Evolutionary conservation across 1,284 basidiomycete species (phyloP), one percentile per base, ranked within the genome.

Genomic region (Phellinidium pouzarii): DNA sequence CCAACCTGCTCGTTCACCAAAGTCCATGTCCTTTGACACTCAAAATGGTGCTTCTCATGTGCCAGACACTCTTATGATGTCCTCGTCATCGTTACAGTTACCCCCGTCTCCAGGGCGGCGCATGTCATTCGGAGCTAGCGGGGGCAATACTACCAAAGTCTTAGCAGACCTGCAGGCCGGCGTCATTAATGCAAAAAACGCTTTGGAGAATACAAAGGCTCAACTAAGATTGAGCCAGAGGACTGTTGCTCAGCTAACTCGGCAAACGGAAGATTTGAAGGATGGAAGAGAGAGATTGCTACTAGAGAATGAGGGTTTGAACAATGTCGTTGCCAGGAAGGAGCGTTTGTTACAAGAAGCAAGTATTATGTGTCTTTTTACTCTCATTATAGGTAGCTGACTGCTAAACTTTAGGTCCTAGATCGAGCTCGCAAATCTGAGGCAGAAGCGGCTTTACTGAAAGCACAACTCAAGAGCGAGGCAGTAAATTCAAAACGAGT

Each of bases 241-340:
- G 53, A 83, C 80, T 48, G 84, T 89, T 8, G 85, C 88, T 40
- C 83, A 86, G 65, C 68, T 91, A 41, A 91, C 90, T 34, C 72
- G 89, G 42, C 84, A 87, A 66, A 83, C 81, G 41, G 91, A 94
- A 64, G 91, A 94, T 66, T 68, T 92, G 65, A 91, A 91, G 61
- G 89, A 91, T 61, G 83, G 81, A 1, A 76, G 91, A 57, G 87
- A 91, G 63, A 73, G 91, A 44, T 67, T 92, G 52, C 69, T 88
- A 51, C 65, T 90, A 48, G 91, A 94, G 68, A 92, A 91, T 62
- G 91, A 94, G 65, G 83, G 83, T 1, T 65, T 91, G 56, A 90
- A 89, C 61, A 88, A 89, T 59, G 89, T 92, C 14, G 82, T 94
- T 8, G 79, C 87, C 23, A 75, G 91, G 53, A 94, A 94, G 65